Conservation (phyloP, 164 flowering plant species). For the Annona cherimola region DNA sequence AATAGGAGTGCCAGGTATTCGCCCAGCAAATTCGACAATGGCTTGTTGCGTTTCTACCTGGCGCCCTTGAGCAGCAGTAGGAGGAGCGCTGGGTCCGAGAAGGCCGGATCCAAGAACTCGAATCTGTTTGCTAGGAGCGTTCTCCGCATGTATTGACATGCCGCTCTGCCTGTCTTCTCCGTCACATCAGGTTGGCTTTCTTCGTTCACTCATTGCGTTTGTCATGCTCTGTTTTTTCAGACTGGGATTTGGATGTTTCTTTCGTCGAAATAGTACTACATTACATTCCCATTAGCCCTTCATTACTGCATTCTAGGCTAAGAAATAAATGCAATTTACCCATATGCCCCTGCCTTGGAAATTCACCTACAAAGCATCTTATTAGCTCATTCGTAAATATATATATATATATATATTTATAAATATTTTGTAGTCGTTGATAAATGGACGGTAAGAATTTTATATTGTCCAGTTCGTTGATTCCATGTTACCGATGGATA, state of each 20-base stretch:
- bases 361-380: not conserved
- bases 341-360: not conserved
- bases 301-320: not conserved
- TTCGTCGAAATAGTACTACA: not conserved
- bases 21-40: slow-evolving; percentile 53
- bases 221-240: not conserved
- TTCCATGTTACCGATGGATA: not conserved
- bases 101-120: slow-evolving; percentile 43
- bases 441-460: not conserved
- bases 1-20: slow-evolving; percentile 53
- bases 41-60: slow-evolving; percentile 70
- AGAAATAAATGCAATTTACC: not conserved
- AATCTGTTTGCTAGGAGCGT: slow-evolving; percentile 75
- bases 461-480: no score
- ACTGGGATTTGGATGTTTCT: not conserved
- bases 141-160: slow-evolving; percentile 57
- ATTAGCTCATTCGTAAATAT: not conserved
- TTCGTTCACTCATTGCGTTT: not conserved
- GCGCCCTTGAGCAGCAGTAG: slow-evolving; percentile 71
- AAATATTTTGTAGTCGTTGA: not conserved
- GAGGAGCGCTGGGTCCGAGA: slow-evolving; percentile 44
- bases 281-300: not conserved
- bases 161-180: not conserved
- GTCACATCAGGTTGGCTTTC: slow-evolving; percentile 7
- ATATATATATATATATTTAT: no score